phyloP scores from a whole-genome alignment of 148 eudicot genomes.

The Rhododendron simsii region DNA sequence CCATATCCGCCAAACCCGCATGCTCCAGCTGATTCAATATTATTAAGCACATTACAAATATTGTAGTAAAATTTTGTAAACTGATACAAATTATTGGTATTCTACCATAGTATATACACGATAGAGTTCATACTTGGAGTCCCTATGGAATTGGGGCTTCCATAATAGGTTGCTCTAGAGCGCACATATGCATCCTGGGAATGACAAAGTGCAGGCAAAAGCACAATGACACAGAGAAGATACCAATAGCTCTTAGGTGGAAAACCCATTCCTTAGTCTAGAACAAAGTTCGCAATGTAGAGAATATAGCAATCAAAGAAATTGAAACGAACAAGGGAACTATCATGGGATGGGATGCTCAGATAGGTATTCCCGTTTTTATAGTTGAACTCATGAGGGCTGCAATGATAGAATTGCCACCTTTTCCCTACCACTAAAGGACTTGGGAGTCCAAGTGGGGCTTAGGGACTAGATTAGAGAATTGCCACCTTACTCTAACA shows the following conservation, averaged over 20 bases:
- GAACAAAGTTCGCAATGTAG: not conserved
- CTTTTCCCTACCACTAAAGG: slow-evolving; percentile 2
- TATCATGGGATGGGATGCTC: too few species aligned
- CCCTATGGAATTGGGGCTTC: slow-evolving; percentile 44
- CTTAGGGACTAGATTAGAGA: slow-evolving; percentile 8
- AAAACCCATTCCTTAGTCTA: slow-evolving; percentile 24
- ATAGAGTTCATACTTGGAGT: slow-evolving; percentile 32
- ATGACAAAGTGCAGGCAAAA: slow-evolving; percentile 28
- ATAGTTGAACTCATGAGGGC: not conserved
- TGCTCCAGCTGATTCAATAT: slow-evolving; percentile 52
- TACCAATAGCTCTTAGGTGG: slow-evolving; percentile 2
- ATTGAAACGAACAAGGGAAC: too few species aligned
- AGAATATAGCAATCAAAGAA: too few species aligned
- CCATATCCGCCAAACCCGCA: slow-evolving; percentile 75
- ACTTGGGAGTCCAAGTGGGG: not conserved
- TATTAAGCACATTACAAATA: not conserved
- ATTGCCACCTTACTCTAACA: not conserved
- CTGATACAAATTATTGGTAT: not conserved
- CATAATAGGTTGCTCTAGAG: slow-evolving; percentile 58
- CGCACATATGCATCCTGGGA: slow-evolving; percentile 22
- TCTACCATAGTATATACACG: not conserved
- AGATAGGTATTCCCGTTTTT: not conserved
- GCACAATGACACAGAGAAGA: slow-evolving; percentile 17
- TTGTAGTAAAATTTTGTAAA: not conserved
- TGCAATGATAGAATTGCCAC: not conserved